These are phyloP conservation scores for Cordia subcordata DNA, from an alignment of 257 asterid species.

Conservation along the genomic window DNA sequence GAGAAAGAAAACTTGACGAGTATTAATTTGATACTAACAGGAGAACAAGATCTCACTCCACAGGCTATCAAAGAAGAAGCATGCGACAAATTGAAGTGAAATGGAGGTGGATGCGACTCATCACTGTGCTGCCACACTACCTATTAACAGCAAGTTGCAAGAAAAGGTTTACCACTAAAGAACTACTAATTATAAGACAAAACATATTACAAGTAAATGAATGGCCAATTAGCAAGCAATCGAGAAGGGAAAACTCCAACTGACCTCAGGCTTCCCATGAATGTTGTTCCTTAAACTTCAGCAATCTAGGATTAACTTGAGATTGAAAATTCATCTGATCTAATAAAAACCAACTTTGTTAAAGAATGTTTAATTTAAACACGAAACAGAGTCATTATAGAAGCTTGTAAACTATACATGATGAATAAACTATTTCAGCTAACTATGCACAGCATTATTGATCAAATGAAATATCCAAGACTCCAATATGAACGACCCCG, in stretches of 20 bases:
- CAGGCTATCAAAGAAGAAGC: constrained; percentile 88
- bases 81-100: constrained; percentile 89
- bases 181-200: background rate
- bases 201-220: constrained; percentile 1
- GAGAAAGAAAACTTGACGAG: background rate
- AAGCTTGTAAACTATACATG: too few species aligned
- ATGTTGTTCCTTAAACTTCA: constrained; percentile 64
- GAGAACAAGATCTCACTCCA: constrained; percentile 61
- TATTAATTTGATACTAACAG: constrained; percentile 54
- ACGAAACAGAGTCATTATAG: too few species aligned
- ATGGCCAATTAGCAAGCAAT: constrained; percentile 1
- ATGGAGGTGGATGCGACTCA: constrained; percentile 41
- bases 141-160: constrained; percentile 38
- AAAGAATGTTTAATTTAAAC: background rate
- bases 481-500: too few species aligned
- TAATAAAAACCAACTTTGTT: constrained; percentile 24
- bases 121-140: constrained; percentile 53
- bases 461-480: too few species aligned
- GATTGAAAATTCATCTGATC: constrained; percentile 74
- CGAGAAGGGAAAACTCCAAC: constrained; percentile 5
- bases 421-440: too few species aligned
- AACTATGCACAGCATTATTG: too few species aligned
- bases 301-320: constrained; percentile 52
- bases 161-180: constrained; percentile 1
- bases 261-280: constrained; percentile 91